Evolutionary conservation across 1,284 basidiomycete species (phyloP).

Genomic region (Mycena citricolor): DNA sequence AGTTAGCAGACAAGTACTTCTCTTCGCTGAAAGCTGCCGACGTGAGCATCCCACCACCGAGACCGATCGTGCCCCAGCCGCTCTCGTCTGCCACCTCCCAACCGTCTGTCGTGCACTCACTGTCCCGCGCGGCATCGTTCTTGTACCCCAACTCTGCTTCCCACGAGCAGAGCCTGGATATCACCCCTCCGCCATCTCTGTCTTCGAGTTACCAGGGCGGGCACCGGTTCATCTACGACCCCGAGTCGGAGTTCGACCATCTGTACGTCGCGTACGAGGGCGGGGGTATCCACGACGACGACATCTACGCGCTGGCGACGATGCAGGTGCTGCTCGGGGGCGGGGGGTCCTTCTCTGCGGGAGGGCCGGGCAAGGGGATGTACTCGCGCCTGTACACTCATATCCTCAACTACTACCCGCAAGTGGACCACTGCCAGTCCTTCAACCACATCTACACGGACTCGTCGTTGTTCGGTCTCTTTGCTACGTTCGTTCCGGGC

Average conservation of each 20-base stretch:
- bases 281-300: conserved; percentile 88
- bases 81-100: conserved; percentile 47
- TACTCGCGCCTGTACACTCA: conserved; percentile 97
- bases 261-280: conserved; percentile 94
- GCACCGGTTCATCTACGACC: conserved; percentile 67
- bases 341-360: conserved; percentile 93
- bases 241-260: conserved; percentile 84
- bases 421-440: conserved; percentile 95
- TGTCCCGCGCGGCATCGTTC: conserved; percentile 75
- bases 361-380: conserved; percentile 99
- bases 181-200: too few species aligned
- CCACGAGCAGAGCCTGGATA: conserved; percentile 22
- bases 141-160: conserved; percentile 49
- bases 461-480: conserved; percentile 91
- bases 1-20: conserved; percentile 83
- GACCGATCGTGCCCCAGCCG: conserved; percentile 35
- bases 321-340: conserved; percentile 96
- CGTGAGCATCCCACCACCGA: conserved; percentile 31
- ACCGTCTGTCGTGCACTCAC: conserved; percentile 61
- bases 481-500: conserved; percentile 84
- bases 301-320: conserved; percentile 93
- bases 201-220: conserved; percentile 86
- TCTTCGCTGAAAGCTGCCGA: conserved; percentile 58
- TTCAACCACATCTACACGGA: conserved; percentile 99
- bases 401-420: conserved; percentile 92